These are phyloP conservation scores for Nyctanthes arbortristis DNA, from an alignment of 257 asterid species.

Conservation along the genomic window DNA sequence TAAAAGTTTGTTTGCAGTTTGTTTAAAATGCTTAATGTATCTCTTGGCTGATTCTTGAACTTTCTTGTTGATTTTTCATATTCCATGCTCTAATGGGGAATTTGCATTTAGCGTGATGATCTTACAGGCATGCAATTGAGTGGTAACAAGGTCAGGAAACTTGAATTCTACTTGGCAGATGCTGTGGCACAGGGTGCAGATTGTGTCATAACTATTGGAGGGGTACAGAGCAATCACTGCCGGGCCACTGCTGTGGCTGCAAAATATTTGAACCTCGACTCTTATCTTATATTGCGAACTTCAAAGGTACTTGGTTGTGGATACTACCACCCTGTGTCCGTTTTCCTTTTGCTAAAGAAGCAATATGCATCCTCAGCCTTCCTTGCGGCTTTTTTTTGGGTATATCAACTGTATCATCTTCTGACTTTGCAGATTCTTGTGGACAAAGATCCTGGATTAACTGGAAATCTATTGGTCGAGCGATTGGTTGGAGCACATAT, in stretches of 20 bases:
- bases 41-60: background rate
- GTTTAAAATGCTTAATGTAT: no score
- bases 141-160: slow-evolving; percentile 98
- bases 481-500: slow-evolving; percentile 97
- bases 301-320: slow-evolving; percentile 61
- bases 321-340: slow-evolving; percentile 1
- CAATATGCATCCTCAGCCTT: background rate
- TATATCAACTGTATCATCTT: slow-evolving; percentile 15
- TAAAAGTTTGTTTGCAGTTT: background rate
- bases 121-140: slow-evolving; percentile 97
- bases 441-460: slow-evolving; percentile 92
- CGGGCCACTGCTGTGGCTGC: slow-evolving; percentile 99
- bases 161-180: slow-evolving; percentile 95
- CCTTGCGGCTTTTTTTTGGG: slow-evolving; percentile 6
- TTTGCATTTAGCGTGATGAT: slow-evolving; percentile 82
- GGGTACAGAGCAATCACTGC: slow-evolving; percentile 98
- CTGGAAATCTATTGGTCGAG: slow-evolving; percentile 94
- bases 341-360: background rate
- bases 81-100: slow-evolving; percentile 31
- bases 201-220: slow-evolving; percentile 86
- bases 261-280: slow-evolving; percentile 84
- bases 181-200: slow-evolving; percentile 92
- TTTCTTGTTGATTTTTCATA: background rate
- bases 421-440: slow-evolving; percentile 59
- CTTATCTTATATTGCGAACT: slow-evolving; percentile 84